Percentiles rank a stretch among this genome's conserved stretches.
These are phyloP conservation scores for Saccharomycopsis sp. DNA, from an alignment of 805 yeast genomes.

Conservation along the genomic window DNA sequence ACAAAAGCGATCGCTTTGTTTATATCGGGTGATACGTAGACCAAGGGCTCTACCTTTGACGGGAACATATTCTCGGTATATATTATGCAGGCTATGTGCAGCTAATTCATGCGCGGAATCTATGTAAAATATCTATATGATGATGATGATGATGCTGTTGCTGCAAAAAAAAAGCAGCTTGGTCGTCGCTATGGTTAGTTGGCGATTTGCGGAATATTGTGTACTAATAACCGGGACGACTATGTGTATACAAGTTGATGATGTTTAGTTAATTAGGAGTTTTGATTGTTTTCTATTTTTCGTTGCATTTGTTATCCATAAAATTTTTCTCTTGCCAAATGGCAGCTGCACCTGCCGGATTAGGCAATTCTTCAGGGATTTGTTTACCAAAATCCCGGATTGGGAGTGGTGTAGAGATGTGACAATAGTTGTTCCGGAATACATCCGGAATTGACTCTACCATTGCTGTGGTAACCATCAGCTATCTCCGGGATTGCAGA, in stretches of 20 bases:
- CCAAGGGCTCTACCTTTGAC: constrained; percentile 1
- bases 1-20: constrained; percentile 1
- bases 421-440: not conserved
- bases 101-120: too few relatives aligned
- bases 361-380: not conserved
- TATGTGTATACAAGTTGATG: not conserved
- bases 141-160: too few relatives aligned
- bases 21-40: not conserved
- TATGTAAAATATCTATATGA: too few relatives aligned
- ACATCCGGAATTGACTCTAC: not conserved
- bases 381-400: constrained; percentile 2
- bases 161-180: too few relatives aligned
- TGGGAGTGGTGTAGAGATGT: not conserved
- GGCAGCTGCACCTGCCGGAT: not conserved
- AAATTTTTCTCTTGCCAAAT: not conserved
- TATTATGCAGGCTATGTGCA: too few relatives aligned
- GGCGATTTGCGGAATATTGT: not conserved
- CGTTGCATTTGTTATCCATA: not conserved
- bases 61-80: not conserved
- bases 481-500: too few relatives aligned
- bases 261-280: not conserved
- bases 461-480: not conserved
- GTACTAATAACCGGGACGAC: not conserved
- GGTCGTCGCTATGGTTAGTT: too few relatives aligned
- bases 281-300: not conserved